Base-by-base conservation (phyloP, 116 monocot species). In the Iris pallida region DNA sequence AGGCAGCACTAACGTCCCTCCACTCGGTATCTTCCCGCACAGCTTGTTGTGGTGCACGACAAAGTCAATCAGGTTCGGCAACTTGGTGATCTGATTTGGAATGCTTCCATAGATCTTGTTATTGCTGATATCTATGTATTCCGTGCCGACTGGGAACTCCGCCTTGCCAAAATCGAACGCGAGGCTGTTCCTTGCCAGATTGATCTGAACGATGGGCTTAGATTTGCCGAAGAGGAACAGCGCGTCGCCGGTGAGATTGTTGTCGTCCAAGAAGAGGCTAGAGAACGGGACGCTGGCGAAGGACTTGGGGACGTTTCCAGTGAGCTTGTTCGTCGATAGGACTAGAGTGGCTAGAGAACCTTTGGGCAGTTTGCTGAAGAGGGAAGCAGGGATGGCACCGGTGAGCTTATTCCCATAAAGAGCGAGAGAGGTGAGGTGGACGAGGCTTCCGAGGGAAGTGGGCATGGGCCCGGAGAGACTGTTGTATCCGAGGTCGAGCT, bases 51-150 rank as follows among this genome's bases (percentile, higher is more conserved):
- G 83, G 76, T 85, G 75, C 41, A 94, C 45, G 8, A 85, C 90
- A 57, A 94, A 76, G 5, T 90, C 82, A 16, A 85, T 87, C 43
- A 94, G 76, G 44, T 87, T 94, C 11, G 61, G 59, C 19, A 94
- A 69, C 68, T 41, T 63, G 12, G 72, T 72, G 42, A 94, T 90
- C 71, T 78, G 81, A 16, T 49, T 66, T 0, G 94, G 94, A 7
- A 94, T 94, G n/a, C 68, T 15, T 0, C 94, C 94, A 0, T 78
- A 78, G 81, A 84, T 87, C 47, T 82, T 82, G 19, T 87, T 90
- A 61, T 79, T 79, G 45, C 85, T 72, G n/a, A 94, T 87, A 74
- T 94, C 94, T 56, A 87, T 85, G 4, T 90, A 76, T 55, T 53
- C 81, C 16, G 55, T 30, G 30, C 30, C 3, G 30, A 30, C 30